Evolutionary conservation across 2,329 filamentous ascomycete genomes (phyloP), one percentile per base, ranked within the genome.

Genomic region (Pseudogymnoascus sp.): DNA sequence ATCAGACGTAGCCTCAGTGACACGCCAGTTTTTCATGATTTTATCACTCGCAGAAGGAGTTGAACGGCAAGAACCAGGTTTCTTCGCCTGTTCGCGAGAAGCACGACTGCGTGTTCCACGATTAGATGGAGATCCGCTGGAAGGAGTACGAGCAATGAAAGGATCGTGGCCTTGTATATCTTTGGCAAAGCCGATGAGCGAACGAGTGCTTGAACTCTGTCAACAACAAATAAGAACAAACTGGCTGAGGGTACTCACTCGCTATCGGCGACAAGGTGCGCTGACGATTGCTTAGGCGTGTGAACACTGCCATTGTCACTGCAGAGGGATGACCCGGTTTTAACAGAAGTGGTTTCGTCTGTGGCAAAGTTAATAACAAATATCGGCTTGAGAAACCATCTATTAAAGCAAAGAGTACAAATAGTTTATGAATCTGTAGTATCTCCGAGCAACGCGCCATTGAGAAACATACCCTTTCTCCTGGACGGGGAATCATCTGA

Each of bases 11-110:
- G 45, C 3, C 3, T 31, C 45, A 18, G 27, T 4, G 27, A 33
- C 48, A 33, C 48, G 48, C 48, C 48, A 55, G 48, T 55, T 55
- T 9, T 55, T 55, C 48, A 55, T 55, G 48, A 33, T 55, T n/a
- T 33, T 55, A 55, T 55, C 48, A 13, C 13, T 55, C 48, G 48
- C 2, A 2, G 48, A 55, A 1, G 48, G 48, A 33, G 48, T 55
- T 21, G 48, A 55, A 4, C 48, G 48, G 29, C 27, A 55, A 55
- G 48, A 55, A 0, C 13, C 2, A 3, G 18, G 48, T 2, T 55
- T 2, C 3, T 55, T 55, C 48, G 4, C 7, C 18, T 55, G n/a
- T 15, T 55, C 29, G 0, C 45, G 45, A 9, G 45, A 4, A 33
- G 48, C 48, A 55, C 48, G n/a, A 8, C 29, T n/a, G 48, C 48